Base-by-base conservation (phyloP, 345 rosid genomes). In the Trapa incisa region DNA sequence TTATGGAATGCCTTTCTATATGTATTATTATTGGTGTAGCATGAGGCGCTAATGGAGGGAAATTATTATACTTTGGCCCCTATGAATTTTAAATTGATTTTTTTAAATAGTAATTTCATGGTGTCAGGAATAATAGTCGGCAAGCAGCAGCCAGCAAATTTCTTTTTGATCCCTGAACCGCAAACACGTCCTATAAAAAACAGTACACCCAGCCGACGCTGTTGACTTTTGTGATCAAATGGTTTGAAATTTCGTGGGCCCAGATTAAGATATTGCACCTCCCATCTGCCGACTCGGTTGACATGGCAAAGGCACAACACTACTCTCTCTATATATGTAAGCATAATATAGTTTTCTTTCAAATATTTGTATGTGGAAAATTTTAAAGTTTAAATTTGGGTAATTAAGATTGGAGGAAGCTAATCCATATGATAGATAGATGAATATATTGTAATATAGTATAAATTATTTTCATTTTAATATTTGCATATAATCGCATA, bases 171-270 rank as follows among this genome's bases (percentile, higher is more conserved):
- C 29, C 29, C 29, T 22, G 29, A 22, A 22, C 29, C 29, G 29
- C 29, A 22, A 22, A 22, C 29, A 22, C 29, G 29, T 22, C 29
- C 0, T 32, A 22, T 67, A n/a, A 52, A 3, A 41, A 41, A 41
- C 4, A 41, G 7, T 3, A 15, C 48, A 33, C 35, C 36, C 48
- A 0, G 70, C 63, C 70, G 70, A 39, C 10, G 70, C 54, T 67
- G 70, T 8, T 67, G 70, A 67, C 70, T 67, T 22, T 38, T 67
- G 37, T 10, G 9, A 11, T 58, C 35, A 15, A 32, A 41, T 41
- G 6, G 60, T 54, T 54, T 54, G 11, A 58, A 58, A 32, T 29
- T 58, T 29, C 36, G 17, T 33, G 37, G 63, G 15, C 6, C 63
- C 37, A 32, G 37, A 6, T 58, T 32, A 29, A 7, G 33, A 53